Evolutionary conservation across 2,329 filamentous ascomycete species (phyloP).

Genomic region (Aspergillus viridinutans): DNA sequence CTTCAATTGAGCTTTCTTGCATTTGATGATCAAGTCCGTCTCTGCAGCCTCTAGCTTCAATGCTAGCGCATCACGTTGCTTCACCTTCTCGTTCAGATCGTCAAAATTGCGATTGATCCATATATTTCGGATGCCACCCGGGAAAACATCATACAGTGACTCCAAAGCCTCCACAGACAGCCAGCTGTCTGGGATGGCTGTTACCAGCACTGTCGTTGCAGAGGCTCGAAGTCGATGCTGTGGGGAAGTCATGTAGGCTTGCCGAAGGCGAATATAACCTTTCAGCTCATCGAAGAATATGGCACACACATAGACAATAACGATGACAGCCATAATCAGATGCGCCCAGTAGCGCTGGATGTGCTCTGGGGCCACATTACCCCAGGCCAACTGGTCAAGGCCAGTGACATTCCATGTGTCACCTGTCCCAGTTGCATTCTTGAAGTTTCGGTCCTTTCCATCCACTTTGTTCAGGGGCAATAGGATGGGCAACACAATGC

Average conservation of each 20-base stretch:
- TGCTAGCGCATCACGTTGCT: slow-evolving; percentile 68
- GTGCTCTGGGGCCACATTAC: slow-evolving; percentile 68
- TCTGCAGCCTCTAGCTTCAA: slow-evolving; percentile 72
- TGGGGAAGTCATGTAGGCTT: slow-evolving; percentile 90
- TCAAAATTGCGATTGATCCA: slow-evolving; percentile 94
- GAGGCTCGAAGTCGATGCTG: slow-evolving; percentile 91
- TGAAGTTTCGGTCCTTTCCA: slow-evolving; percentile 59
- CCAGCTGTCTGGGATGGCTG: slow-evolving; percentile 87
- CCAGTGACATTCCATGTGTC: slow-evolving; percentile 55
- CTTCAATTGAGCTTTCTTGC: slow-evolving; percentile 75
- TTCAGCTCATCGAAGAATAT: slow-evolving; percentile 82
- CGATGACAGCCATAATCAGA: slow-evolving; percentile 69
- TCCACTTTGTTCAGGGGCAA: slow-evolving; percentile 77
- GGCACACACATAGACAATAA: slow-evolving; percentile 79
- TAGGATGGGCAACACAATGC: slow-evolving; percentile 76
- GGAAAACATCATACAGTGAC: slow-evolving; percentile 90
- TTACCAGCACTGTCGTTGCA: slow-evolving; percentile 91
- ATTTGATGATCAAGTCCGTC: slow-evolving; percentile 74
- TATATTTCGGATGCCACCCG: slow-evolving; percentile 88
- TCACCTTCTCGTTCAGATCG: slow-evolving; percentile 76
- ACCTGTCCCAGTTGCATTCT: slow-evolving; percentile 33
- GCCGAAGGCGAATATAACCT: slow-evolving; percentile 86
- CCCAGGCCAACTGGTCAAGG: slow-evolving; percentile 80
- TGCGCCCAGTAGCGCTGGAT: slow-evolving; percentile 77
- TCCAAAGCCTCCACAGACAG: slow-evolving; percentile 74